A percentile compares a stretch with the other conserved stretches of the same genome.
Evolutionary conservation across 73 alveolate genomes (phyloP).

Genomic region (Paramecium sonneborni): DNA sequence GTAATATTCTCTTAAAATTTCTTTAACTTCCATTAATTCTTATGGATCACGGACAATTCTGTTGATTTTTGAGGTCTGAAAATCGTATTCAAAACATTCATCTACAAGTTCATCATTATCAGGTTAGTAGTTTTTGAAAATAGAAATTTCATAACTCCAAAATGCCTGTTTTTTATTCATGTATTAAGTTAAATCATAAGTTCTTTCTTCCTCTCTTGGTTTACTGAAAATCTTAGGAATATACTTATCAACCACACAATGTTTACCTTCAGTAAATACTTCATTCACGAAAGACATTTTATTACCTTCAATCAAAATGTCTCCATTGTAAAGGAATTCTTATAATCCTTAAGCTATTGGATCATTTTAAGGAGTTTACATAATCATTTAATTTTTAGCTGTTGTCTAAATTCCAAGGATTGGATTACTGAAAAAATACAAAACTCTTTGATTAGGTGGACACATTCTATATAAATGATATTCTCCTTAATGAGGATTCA

Average conservation of each 20-base stretch:
- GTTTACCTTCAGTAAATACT: background rate
- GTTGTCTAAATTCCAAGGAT: slow-evolving; percentile 36
- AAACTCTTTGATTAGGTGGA: slow-evolving; percentile 56
- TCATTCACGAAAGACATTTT: slow-evolving; percentile 58
- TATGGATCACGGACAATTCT: slow-evolving; percentile 48
- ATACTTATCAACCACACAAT: slow-evolving; percentile 37
- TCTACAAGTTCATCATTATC: slow-evolving; percentile 75
- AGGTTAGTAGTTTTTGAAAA: slow-evolving; percentile 75
- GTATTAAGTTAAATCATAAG: slow-evolving; percentile 48
- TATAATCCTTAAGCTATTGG: background rate
- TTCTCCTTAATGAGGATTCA: slow-evolving; percentile 55
- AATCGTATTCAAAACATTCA: slow-evolving; percentile 87
- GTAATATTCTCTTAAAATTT: slow-evolving; percentile 47
- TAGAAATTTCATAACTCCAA: slow-evolving; percentile 71
- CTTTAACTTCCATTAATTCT: slow-evolving; percentile 37
- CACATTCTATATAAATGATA: slow-evolving; percentile 59
- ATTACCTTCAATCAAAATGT: slow-evolving; percentile 32
- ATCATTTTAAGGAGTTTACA: slow-evolving; percentile 20
- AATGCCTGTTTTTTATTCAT: slow-evolving; percentile 11
- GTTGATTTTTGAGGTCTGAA: slow-evolving; percentile 70
- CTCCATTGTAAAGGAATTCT: slow-evolving; percentile 53
- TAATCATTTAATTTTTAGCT: slow-evolving; percentile 43
- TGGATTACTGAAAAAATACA: slow-evolving; percentile 60
- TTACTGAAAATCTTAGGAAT: slow-evolving; percentile 27
- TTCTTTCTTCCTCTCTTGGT: slow-evolving; percentile 64